Base-by-base conservation (phyloP, 2,329 filamentous ascomycete species). In the Neopestalotiopsis clavispora region DNA sequence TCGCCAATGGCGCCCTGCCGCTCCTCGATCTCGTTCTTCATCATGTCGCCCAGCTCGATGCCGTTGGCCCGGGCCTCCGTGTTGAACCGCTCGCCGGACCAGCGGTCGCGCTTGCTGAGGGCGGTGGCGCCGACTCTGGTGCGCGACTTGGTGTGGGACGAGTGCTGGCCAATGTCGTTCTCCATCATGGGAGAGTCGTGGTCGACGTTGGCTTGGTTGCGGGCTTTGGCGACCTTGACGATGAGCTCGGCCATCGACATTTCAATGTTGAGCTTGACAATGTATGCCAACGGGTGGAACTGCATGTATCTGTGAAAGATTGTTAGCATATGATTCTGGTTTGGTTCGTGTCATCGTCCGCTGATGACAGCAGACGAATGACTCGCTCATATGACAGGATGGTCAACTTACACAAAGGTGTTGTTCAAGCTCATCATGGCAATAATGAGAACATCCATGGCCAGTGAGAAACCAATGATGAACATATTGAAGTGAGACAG, bases 191-290 rank as follows among this genome's bases (percentile, higher is more conserved):
- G 59, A 2, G 30, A 30, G 32, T 34, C 32, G 34, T 34, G 30
- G 32, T 62, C 59, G 30, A 62, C 34, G 59, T 62, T 62, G 59
- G 59, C 59, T 62, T 62, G 30, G 59, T 62, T 62, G 59, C 59
- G 59, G n/a, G 59, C 76, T 81, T 38, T 62, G 59, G 59, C 59
- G 2, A 62, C 59, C 59, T 34, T 62, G n/a, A 62, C 59, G 71
- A 87, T 86, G 28, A 87, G 81, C 40, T 83, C 81, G 65, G 85
- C 84, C 85, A 87, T 87, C 13, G 81, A 82, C 81, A 87, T 83
- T 73, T 87, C 85, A 70, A 87, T 87, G 71, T 87, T 84, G 52
- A 87, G 79, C 68, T 87, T 87, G 61, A 86, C 84, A n/a, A 83
- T 81, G 71, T 86, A 87, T 17, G 84, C 84, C 4, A 86, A 76